phyloP scores from a whole-genome alignment of 1,284 basidiomycete species.

The Blastosporella zonata region DNA sequence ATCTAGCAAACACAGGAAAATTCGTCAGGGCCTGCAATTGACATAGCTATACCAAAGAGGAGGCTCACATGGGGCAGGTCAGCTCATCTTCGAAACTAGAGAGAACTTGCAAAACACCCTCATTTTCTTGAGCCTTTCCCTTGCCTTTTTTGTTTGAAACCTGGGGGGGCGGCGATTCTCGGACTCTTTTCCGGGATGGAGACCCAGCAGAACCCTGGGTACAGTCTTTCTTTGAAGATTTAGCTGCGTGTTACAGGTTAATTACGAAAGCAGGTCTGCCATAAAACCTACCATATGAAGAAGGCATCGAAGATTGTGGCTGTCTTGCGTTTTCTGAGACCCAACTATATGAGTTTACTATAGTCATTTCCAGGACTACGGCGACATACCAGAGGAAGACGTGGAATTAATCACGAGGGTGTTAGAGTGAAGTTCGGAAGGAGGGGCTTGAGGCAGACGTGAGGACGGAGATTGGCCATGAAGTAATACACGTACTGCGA shows the following conservation, averaged over 20 bases:
- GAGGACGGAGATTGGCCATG: conserved; percentile 10
- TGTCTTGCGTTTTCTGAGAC: conserved; percentile 7
- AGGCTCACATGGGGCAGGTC: conserved; percentile 53
- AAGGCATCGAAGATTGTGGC: conserved; percentile 3
- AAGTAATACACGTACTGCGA: conserved; percentile 4
- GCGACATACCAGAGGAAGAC: conserved; percentile 12
- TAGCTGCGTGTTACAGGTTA: background rate
- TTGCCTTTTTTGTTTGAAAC: conserved; percentile 30
- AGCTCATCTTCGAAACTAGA: conserved; percentile 48
- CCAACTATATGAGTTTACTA: conserved; percentile 4
- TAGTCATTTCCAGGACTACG: background rate
- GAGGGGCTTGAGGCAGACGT: conserved; percentile 16
- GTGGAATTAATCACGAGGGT: conserved; percentile 1
- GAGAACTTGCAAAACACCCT: conserved; percentile 27
- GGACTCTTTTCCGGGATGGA: conserved; percentile 12
- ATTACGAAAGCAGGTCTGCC: background rate
- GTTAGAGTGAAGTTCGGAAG: conserved; percentile 7
- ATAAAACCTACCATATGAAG: background rate
- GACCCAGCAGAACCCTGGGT: background rate
- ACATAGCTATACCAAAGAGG: background rate
- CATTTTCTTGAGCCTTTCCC: conserved; percentile 22
- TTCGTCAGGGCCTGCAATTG: background rate
- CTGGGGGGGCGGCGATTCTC: conserved; percentile 11
- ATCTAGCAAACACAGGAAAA: conserved; percentile 32
- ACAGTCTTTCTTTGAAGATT: background rate